These are phyloP conservation scores for Omphalea diandra DNA, from an alignment of 441 rosid species.

Conservation along the genomic window DNA sequence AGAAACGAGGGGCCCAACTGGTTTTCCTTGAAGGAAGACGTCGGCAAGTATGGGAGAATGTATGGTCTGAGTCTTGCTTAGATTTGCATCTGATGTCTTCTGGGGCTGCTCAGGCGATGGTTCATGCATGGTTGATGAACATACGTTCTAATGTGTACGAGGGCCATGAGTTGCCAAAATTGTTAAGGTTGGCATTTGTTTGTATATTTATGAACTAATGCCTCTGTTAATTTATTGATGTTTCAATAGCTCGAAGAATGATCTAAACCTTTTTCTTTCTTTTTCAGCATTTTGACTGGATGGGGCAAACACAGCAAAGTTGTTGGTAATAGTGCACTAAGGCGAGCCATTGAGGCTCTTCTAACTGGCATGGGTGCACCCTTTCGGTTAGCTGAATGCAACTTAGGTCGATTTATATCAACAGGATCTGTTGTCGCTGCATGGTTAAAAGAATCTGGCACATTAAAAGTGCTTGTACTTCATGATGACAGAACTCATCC, in stretches of 20 bases:
- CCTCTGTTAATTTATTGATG: background rate
- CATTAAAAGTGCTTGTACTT: constrained; percentile 65
- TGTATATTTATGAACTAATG: background rate
- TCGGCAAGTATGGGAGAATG: constrained; percentile 85
- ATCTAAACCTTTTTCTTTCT: background rate
- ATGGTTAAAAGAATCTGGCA: constrained; percentile 78
- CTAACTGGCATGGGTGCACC: constrained; percentile 74
- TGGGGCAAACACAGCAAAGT: constrained; percentile 99
- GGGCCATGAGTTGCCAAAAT: constrained; percentile 79
- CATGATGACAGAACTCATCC: constrained; percentile 49
- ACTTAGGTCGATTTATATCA: constrained; percentile 76
- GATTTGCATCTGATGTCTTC: constrained; percentile 96
- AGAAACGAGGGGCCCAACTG: constrained; percentile 80
- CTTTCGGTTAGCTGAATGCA: constrained; percentile 63
- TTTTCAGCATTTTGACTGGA: constrained; percentile 84
- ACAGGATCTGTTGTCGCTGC: constrained; percentile 67
- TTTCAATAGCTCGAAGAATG: background rate
- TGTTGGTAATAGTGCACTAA: constrained; percentile 79
- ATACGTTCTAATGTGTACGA: constrained; percentile 68
- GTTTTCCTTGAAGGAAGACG: constrained; percentile 87
- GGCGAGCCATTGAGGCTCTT: constrained; percentile 65
- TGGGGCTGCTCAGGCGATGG: constrained; percentile 91
- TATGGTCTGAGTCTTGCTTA: constrained; percentile 85
- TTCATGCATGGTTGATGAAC: constrained; percentile 84
- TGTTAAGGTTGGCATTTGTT: constrained; percentile 50